Evolutionary conservation across 371 early-diverging fungal species (phyloP).

Genomic region (Mucor velutinosus): DNA sequence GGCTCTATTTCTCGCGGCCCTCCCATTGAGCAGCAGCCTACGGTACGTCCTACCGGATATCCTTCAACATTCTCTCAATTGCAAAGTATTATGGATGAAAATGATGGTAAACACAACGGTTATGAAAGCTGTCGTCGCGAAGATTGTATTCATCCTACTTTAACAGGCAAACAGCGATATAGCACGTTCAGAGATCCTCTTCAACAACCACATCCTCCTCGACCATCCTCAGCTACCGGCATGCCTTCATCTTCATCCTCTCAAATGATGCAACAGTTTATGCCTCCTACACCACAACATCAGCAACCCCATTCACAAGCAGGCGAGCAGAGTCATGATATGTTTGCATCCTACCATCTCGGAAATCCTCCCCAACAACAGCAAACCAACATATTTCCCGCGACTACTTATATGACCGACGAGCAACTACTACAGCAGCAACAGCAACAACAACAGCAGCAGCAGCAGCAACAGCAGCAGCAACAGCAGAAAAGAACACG

Average conservation of each 20-base stretch:
- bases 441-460: conserved; percentile 6
- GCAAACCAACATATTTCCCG: not conserved
- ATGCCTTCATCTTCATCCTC: not conserved
- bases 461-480: conserved; percentile 18
- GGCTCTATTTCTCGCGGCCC: conserved; percentile 2
- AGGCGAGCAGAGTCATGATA: not conserved
- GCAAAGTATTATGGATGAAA: conserved; percentile 14
- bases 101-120: not conserved
- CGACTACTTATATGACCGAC: conserved; percentile 1
- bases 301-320: not conserved
- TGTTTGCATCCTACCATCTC: conserved; percentile 3
- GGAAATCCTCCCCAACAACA: not conserved
- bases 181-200: conserved; percentile 8
- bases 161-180: conserved; percentile 12
- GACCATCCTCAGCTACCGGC: not conserved
- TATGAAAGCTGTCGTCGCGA: not conserved
- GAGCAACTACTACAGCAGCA: conserved; percentile 12
- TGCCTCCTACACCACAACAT: not conserved
- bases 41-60: conserved; percentile 3
- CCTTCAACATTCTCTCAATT: conserved; percentile 6
- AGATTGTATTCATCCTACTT: not conserved
- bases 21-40: not conserved
- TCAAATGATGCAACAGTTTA: conserved; percentile 8
- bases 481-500: conserved; percentile 6
- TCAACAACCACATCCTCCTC: conserved; percentile 10